Evolutionary conservation across 352 stramenopile species (phyloP).

Genomic region (Pythium graminicola): DNA sequence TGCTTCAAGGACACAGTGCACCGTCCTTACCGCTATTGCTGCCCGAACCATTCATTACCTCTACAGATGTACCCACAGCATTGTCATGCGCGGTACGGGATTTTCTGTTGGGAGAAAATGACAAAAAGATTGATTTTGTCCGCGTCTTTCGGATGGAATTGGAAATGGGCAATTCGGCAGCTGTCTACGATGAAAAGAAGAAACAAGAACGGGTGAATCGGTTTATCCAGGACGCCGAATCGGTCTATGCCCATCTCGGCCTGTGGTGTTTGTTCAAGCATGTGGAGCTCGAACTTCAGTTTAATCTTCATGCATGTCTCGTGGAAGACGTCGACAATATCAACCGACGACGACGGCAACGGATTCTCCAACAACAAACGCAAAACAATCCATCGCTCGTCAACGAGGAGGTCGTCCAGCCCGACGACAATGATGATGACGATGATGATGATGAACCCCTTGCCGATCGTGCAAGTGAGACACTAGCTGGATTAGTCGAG

Average conservation of each 20-base stretch:
- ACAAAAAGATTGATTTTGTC: conserved; percentile 62
- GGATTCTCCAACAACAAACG: conserved; percentile 15
- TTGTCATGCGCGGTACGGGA: conserved; percentile 33
- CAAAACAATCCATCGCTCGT: not conserved
- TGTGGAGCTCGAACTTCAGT: conserved; percentile 68
- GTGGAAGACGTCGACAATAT: conserved; percentile 55
- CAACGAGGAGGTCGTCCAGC: not conserved
- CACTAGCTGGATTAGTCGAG: conserved; percentile 23
- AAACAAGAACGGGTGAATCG: conserved; percentile 65
- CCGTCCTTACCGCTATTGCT: conserved; percentile 42
- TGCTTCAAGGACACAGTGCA: conserved; percentile 7
- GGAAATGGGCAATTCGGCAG: conserved; percentile 63
- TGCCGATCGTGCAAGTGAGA: conserved; percentile 26
- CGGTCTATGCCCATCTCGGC: conserved; percentile 53
- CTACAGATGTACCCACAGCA: not conserved
- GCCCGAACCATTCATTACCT: conserved; percentile 35
- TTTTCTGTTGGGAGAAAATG: conserved; percentile 64
- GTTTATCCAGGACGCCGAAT: conserved; percentile 64
- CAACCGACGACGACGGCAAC: conserved; percentile 37
- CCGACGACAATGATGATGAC: conserved; percentile 17
- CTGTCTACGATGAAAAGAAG: conserved; percentile 65
- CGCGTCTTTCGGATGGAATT: conserved; percentile 53
- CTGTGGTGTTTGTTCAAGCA: conserved; percentile 80
- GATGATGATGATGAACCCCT: conserved; percentile 27
- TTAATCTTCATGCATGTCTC: conserved; percentile 62